Conservation (phyloP, 2,329 filamentous ascomycete genomes). For the Aspergillus pseudoviridinutans region DNA sequence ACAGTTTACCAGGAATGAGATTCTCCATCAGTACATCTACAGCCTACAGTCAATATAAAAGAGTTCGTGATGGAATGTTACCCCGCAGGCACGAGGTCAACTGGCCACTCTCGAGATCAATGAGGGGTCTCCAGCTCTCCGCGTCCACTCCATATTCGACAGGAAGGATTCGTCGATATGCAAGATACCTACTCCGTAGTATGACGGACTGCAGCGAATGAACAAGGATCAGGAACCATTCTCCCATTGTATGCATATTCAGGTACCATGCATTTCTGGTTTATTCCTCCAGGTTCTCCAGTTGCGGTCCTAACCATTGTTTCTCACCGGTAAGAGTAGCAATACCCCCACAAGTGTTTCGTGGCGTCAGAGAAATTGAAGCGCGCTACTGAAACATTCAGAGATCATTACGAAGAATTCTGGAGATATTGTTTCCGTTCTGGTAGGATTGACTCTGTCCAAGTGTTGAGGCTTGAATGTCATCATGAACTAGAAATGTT, state of each 20-base stretch:
- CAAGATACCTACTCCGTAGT: background rate
- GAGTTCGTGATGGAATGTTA: background rate
- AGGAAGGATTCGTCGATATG: background rate
- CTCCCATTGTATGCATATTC: background rate
- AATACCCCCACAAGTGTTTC: conserved; percentile 16
- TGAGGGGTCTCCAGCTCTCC: background rate
- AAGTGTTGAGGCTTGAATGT: background rate
- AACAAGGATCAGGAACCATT: background rate
- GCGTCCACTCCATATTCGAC: background rate
- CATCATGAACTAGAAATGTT: background rate
- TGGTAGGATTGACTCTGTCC: background rate
- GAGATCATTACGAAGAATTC: background rate
- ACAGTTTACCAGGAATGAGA: background rate
- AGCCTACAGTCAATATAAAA: background rate
- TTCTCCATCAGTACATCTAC: background rate
- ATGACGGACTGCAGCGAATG: background rate
- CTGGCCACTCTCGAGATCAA: background rate
- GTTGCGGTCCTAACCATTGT: conserved; percentile 1
- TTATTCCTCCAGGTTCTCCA: background rate
- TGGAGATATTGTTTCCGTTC: background rate
- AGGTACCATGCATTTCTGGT: background rate
- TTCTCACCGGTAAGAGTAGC: conserved; percentile 14
- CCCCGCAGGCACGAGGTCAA: background rate
- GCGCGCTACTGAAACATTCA: background rate
- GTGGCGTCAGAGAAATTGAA: conserved; percentile 23